Percentiles rank a stretch among this genome's conserved stretches.
phyloP scores from a whole-genome alignment of 2,329 filamentous ascomycete genomes.

The Xylariaceae sp. region DNA sequence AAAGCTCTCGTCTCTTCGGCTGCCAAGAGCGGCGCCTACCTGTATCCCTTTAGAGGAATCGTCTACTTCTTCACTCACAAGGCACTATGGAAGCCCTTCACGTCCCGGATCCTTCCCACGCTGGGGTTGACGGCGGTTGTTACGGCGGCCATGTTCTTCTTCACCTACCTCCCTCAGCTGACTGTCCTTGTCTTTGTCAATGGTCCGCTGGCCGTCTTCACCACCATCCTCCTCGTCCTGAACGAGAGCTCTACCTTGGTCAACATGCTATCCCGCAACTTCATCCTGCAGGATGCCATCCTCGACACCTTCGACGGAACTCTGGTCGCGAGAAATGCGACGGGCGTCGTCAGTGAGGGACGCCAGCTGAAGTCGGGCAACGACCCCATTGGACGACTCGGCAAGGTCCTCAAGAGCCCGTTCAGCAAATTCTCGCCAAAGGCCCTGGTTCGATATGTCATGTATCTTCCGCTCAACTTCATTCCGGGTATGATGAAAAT shows the following conservation, averaged over 20 bases:
- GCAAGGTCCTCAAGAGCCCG: slow-evolving; percentile 52
- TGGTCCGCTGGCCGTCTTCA: slow-evolving; percentile 72
- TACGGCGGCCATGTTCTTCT: slow-evolving; percentile 75
- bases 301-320: slow-evolving; percentile 85
- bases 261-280: slow-evolving; percentile 57
- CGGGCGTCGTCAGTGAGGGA: slow-evolving; percentile 64
- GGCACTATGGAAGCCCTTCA: slow-evolving; percentile 54
- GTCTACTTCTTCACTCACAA: slow-evolving; percentile 53
- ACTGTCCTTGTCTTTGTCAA: slow-evolving; percentile 79
- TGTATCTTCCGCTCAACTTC: slow-evolving; percentile 89
- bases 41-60: slow-evolving; percentile 72
- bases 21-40: slow-evolving; percentile 68
- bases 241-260: slow-evolving; percentile 56
- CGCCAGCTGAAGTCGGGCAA: slow-evolving; percentile 62
- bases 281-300: slow-evolving; percentile 74
- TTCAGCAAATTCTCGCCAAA: slow-evolving; percentile 53
- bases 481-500: slow-evolving; percentile 54
- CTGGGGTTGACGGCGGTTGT: slow-evolving; percentile 67
- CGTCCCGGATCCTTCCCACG: slow-evolving; percentile 53
- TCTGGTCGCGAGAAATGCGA: slow-evolving; percentile 45
- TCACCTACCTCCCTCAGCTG: slow-evolving; percentile 81
- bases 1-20: slow-evolving; percentile 61
- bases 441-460: slow-evolving; percentile 68
- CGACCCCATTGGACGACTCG: slow-evolving; percentile 52
- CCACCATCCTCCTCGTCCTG: slow-evolving; percentile 63